phyloP scores from a whole-genome alignment of 192 early-diverging fungal species.

The Allomyces javanicus region DNA sequence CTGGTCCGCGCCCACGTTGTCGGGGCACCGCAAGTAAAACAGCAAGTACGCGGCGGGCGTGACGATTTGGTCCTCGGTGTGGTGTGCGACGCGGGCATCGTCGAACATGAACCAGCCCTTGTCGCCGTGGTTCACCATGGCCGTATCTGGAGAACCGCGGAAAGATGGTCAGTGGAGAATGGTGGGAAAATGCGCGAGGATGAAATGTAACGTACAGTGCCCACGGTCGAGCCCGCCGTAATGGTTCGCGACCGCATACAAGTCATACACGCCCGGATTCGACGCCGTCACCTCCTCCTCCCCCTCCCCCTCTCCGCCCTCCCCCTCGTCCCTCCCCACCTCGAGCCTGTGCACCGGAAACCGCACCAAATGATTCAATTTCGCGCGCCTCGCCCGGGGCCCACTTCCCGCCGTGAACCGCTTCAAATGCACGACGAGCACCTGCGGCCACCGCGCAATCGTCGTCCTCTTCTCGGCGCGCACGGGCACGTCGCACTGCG shows the following conservation, averaged over 20 bases:
- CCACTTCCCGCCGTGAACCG: slow-evolving; percentile 70
- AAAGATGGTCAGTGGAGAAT: background rate
- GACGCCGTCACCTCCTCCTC: background rate
- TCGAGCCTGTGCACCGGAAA: slow-evolving; percentile 42
- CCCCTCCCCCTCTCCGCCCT: no score
- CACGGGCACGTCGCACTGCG: slow-evolving; percentile 52
- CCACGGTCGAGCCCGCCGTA: background rate
- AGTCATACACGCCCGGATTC: background rate
- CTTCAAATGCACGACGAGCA: slow-evolving; percentile 85
- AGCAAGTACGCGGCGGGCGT: background rate
- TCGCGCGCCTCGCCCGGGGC: slow-evolving; percentile 57
- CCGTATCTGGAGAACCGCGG: background rate
- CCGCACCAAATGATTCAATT: slow-evolving; percentile 67
- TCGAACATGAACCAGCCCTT: background rate
- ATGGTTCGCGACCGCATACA: background rate
- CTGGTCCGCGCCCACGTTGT: no score
- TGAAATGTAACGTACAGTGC: background rate
- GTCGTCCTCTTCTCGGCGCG: slow-evolving; percentile 58
- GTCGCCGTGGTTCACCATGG: background rate
- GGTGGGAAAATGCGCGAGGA: background rate
- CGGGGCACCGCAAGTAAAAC: background rate
- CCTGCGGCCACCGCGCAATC: slow-evolving; percentile 60
- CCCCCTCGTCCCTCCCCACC: background rate
- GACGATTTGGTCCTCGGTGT: background rate
- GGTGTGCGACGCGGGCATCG: background rate